Conservation (phyloP, 345 rosid species). For the Laguncularia racemosa region DNA sequence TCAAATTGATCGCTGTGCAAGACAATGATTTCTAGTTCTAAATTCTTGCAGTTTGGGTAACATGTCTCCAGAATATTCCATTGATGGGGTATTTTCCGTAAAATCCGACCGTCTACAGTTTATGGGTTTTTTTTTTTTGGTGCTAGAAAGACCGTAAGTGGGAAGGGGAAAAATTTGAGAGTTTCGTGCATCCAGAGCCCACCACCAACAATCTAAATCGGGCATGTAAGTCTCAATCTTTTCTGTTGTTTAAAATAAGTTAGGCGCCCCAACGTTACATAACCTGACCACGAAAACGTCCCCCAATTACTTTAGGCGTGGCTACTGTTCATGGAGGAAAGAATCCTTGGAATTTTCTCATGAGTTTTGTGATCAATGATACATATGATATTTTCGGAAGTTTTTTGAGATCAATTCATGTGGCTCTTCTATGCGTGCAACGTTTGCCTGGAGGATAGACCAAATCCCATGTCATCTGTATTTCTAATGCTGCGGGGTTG, state of each 20-base stretch:
- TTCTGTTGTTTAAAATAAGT: too few species aligned
- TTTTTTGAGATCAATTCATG: constrained; percentile 30
- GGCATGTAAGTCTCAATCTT: constrained; percentile 16
- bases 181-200: constrained; percentile 21
- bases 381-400: constrained; percentile 12
- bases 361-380: constrained; percentile 5
- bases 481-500: constrained; percentile 34
- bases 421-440: constrained; percentile 42
- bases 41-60: constrained; percentile 25
- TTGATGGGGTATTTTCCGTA: constrained; percentile 27
- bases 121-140: constrained; percentile 30
- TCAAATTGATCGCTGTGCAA: too few species aligned
- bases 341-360: constrained; percentile 28
- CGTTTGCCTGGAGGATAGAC: constrained; percentile 39
- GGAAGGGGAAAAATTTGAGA: constrained; percentile 22
- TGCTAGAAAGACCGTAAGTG: constrained; percentile 26
- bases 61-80: constrained; percentile 43
- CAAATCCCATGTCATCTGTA: constrained; percentile 39
- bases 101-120: constrained; percentile 35
- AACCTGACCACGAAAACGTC: not conserved
- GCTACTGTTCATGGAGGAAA: constrained; percentile 29
- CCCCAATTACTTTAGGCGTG: constrained; percentile 20
- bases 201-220: constrained; percentile 26
- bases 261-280: too few species aligned
- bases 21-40: not conserved